phyloP scores from a whole-genome alignment of 1,284 basidiomycete species.

The Tilletia horrida region DNA sequence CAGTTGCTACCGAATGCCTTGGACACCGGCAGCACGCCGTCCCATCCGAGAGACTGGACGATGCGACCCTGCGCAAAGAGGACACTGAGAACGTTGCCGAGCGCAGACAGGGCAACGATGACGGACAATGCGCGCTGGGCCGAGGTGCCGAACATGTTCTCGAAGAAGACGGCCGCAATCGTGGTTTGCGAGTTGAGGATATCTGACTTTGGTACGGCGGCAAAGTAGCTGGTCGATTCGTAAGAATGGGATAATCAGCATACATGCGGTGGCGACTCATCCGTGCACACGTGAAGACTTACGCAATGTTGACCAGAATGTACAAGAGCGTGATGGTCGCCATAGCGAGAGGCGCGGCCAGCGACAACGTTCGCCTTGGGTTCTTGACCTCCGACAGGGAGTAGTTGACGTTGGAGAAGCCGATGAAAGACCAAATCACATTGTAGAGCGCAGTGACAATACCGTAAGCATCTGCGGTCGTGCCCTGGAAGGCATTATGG shows the following conservation, averaged over 20 bases:
- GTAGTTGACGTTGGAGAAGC: constrained; percentile 63
- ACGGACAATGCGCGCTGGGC: constrained; percentile 61
- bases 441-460: constrained; percentile 47
- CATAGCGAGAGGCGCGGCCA: constrained; percentile 62
- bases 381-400: constrained; percentile 62
- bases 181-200: constrained; percentile 60
- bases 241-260: not conserved
- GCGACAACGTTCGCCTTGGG: constrained; percentile 60
- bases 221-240: constrained; percentile 34
- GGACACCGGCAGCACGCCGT: constrained; percentile 61
- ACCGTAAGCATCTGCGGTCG: constrained; percentile 57
- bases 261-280: constrained; percentile 19
- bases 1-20: constrained; percentile 59
- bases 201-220: constrained; percentile 59
- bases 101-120: constrained; percentile 61
- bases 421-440: constrained; percentile 61
- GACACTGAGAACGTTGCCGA: constrained; percentile 57
- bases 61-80: constrained; percentile 60
- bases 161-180: constrained; percentile 63
- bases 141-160: constrained; percentile 61
- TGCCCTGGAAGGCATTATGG: constrained; percentile 60
- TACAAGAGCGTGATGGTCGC: constrained; percentile 60
- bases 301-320: constrained; percentile 59
- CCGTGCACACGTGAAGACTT: constrained; percentile 57
- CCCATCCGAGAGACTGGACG: constrained; percentile 63